Evolutionary conservation across 805 yeast species (phyloP), one percentile per base, ranked within the genome.

Genomic region (Maudiozyma turicensis): DNA sequence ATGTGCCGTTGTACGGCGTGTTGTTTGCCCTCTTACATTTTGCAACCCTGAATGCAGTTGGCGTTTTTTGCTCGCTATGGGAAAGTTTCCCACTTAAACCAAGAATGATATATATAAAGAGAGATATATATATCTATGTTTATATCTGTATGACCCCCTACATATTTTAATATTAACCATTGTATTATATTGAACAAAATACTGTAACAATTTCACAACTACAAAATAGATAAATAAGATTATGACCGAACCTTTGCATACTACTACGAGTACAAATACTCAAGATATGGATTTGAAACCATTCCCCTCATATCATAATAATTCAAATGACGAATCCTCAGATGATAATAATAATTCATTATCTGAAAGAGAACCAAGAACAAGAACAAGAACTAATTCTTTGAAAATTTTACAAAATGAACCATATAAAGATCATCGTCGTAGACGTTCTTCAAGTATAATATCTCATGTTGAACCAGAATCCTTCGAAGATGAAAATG

Each of bases 381-480:
- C 48, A 11, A 45, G 53, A 37, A 46, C 55, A 37, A 43, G 55
- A 37, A 48, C 55, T n/a, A 49, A 46, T 20, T 46, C 49, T 11
- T 15, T 43, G 4, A 45, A 49, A 14, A 48, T 31, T 33, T 30
- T n/a, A 38, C 51, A 46, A 39, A 44, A 54, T n/a, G 66, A 64
- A 47, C 70, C 70, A 3, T 65, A 61, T 13, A 60, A 64, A 47
- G 70, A 66, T 48, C 69, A 65, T 44, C 60, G 70, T 48, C 71
- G 85, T 58, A 77, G 96, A 66, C 78, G 97, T 53, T 87, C 96
- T 2, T 87, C 96, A 2, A 83, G 93, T 20, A 76, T 93, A 52
- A 81, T 91, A 54, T 91, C 95, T 43, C 96, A 91, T 62, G 85
- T 91, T 47, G 93, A 86, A 63, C 95, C 95, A 14, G 99, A 93